phyloP scores from a whole-genome alignment of 768 basidiomycete species.

The Coprinopsis cinerea region DNA sequence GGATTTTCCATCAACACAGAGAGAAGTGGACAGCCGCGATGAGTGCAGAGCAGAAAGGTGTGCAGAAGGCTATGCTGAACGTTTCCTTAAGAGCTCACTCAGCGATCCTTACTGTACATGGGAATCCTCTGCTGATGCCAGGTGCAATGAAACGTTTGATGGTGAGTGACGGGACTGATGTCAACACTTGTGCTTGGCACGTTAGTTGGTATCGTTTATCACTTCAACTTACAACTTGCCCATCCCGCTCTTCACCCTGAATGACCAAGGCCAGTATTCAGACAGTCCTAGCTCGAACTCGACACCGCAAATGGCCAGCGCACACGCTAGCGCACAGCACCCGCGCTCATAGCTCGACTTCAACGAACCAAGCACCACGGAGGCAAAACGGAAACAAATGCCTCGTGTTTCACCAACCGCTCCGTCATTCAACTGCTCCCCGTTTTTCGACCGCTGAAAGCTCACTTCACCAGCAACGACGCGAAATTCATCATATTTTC shows the following conservation, averaged over 20 bases:
- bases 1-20: too few species aligned
- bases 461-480: not conserved
- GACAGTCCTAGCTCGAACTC: not conserved
- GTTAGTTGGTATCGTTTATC: not conserved
- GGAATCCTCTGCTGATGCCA: too few species aligned
- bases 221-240: not conserved
- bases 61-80: too few species aligned
- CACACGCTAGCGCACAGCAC: not conserved
- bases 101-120: too few species aligned
- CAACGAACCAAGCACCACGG: too few species aligned
- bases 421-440: not conserved
- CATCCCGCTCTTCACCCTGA: not conserved
- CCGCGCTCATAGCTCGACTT: not conserved
- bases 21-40: too few species aligned
- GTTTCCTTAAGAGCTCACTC: too few species aligned
- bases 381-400: not conserved
- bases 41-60: too few species aligned
- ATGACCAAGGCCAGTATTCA: not conserved
- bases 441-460: not conserved
- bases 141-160: too few species aligned
- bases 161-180: too few species aligned
- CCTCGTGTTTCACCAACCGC: not conserved
- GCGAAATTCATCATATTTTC: conserved; percentile 7
- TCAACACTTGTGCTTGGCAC: not conserved
- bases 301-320: not conserved